Evolutionary conservation across 306 rosid genomes (phyloP).

Genomic region (Fagus crenata): DNA sequence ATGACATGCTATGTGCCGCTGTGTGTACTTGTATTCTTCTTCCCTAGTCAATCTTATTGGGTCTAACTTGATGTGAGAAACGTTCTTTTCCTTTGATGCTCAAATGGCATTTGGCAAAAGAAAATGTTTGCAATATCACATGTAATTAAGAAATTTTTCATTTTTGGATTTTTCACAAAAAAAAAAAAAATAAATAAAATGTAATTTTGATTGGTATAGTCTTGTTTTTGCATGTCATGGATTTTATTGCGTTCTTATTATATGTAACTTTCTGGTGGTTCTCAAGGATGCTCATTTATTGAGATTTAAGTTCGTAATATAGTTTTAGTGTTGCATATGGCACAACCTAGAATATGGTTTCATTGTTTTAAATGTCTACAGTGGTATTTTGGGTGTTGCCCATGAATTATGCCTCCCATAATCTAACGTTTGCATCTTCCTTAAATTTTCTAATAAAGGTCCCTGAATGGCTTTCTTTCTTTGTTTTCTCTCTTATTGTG

Average conservation of each 20-base stretch:
- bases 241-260: not conserved
- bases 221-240: not conserved
- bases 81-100: slow-evolving; percentile 31
- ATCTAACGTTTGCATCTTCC: not conserved
- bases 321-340: not conserved
- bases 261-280: not conserved
- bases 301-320: not conserved
- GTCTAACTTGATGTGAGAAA: slow-evolving; percentile 50
- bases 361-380: not conserved
- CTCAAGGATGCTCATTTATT: not conserved
- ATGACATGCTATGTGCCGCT: slow-evolving; percentile 94
- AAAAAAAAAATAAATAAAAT: not conserved
- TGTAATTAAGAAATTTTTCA: not conserved
- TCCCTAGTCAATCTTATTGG: slow-evolving; percentile 56
- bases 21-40: slow-evolving; percentile 84
- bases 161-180: not conserved
- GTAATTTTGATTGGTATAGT: not conserved
- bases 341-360: not conserved
- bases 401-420: not conserved
- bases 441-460: not conserved
- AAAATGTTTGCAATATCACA: slow-evolving; percentile 7
- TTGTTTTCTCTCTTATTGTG: not conserved
- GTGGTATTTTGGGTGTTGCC: not conserved
- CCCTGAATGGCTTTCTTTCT: not conserved
- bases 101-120: slow-evolving; percentile 22